Evolutionary conservation across 1,139 yeast species (phyloP).

Genomic region (Scheffersomyces parashehatae): DNA sequence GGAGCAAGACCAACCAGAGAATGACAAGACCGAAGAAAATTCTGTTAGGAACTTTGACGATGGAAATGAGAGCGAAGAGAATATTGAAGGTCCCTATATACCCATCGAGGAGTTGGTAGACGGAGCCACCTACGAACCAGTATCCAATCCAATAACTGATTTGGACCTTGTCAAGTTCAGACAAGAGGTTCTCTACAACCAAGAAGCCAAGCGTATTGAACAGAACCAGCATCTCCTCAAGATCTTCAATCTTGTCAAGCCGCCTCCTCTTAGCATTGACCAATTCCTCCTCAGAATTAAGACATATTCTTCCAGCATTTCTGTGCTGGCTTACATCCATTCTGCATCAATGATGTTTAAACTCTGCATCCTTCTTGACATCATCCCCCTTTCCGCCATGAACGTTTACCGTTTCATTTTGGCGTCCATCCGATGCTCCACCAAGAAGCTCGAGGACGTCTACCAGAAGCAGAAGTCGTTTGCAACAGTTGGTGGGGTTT

Average conservation of each 20-base stretch:
- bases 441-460: conserved; percentile 45
- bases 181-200: conserved; percentile 4
- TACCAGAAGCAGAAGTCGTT: conserved; percentile 45
- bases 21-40: conserved; percentile 6
- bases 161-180: conserved; percentile 10
- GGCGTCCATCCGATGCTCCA: conserved; percentile 47
- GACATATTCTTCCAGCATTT: conserved; percentile 44
- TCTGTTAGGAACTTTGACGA: not conserved
- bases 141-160: conserved; percentile 17
- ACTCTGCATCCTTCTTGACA: conserved; percentile 33
- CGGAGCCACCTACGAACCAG: conserved; percentile 14
- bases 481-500: conserved; percentile 49
- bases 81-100: conserved; percentile 12
- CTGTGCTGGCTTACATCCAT: conserved; percentile 43
- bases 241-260: conserved; percentile 35
- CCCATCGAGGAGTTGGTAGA: conserved; percentile 27
- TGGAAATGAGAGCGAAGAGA: conserved; percentile 5
- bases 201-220: not conserved
- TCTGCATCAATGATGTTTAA: conserved; percentile 42
- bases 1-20: conserved; percentile 1
- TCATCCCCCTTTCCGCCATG: conserved; percentile 30
- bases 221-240: conserved; percentile 33
- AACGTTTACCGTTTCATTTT: conserved; percentile 43
- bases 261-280: conserved; percentile 38
- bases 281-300: conserved; percentile 40